A percentile compares a stretch with the other conserved stretches of the same genome.
Conservation (phyloP, 208 protist genomes). For the Leishmania martiniquensis region DNA sequence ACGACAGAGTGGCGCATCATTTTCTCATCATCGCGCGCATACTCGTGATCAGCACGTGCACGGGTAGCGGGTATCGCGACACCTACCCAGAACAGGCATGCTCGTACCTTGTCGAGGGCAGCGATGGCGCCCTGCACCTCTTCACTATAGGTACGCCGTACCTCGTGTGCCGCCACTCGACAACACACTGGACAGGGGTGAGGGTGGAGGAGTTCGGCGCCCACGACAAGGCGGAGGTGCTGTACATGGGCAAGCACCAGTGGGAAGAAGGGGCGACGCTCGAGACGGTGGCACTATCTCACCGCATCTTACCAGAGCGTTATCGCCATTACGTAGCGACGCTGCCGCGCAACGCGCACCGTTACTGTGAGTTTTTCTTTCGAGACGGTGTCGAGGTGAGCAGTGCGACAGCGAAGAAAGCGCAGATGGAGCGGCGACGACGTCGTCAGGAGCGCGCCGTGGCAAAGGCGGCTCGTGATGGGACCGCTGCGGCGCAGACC, state of each 20-base stretch:
- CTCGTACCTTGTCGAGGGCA: slow-evolving; percentile 66
- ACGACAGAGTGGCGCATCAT: slow-evolving; percentile 49
- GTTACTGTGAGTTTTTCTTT: slow-evolving; percentile 84
- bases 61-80: slow-evolving; percentile 50
- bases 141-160: slow-evolving; percentile 88
- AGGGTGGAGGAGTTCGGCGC: slow-evolving; percentile 69
- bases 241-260: slow-evolving; percentile 75
- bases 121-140: slow-evolving; percentile 64
- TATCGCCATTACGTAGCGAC: slow-evolving; percentile 59
- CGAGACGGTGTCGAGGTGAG: slow-evolving; percentile 73
- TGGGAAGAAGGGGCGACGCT: slow-evolving; percentile 83
- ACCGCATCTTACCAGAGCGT: slow-evolving; percentile 74
- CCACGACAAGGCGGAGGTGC: slow-evolving; percentile 66
- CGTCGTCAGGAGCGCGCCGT: slow-evolving; percentile 17
- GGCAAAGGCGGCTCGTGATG: slow-evolving; percentile 1
- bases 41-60: slow-evolving; percentile 72
- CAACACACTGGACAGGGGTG: slow-evolving; percentile 72
- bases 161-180: slow-evolving; percentile 69
- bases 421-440: slow-evolving; percentile 11
- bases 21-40: slow-evolving; percentile 83
- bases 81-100: slow-evolving; percentile 80
- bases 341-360: slow-evolving; percentile 31
- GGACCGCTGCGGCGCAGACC: neutral
- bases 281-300: slow-evolving; percentile 80
- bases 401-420: slow-evolving; percentile 24